Evolutionary conservation across 2,329 filamentous ascomycete species (phyloP), one percentile per base, ranked within the genome.

Genomic region (Stachybotrys elegans): DNA sequence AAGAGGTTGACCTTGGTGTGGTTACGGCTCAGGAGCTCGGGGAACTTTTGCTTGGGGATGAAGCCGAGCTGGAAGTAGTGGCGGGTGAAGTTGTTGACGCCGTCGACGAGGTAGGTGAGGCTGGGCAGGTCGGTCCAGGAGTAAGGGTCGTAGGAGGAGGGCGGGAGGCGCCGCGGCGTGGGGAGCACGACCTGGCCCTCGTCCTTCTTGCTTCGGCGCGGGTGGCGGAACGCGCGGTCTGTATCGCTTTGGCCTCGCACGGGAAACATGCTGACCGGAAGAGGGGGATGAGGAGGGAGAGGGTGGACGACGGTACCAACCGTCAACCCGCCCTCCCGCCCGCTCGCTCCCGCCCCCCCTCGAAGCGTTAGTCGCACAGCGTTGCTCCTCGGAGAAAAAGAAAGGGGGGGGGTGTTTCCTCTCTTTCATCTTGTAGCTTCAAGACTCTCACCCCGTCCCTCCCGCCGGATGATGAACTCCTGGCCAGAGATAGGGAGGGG

Each of bases 11-110:
- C 63, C n/a, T 71, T 71, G 13, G 63, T 64, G 22, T 67, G 64
- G 43, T 77, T 67, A 4, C 66, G 66, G 31, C 62, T 65, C n/a
- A 81, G 61, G 6, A 66, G 65, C 20, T 69, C 61, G 1, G 68
- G 63, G 42, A 80, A 79, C 41, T 68, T 60, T 20, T 72, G 63
- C 57, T 77, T 79, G 5, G 72, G 73, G 25, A 81, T 74, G 53
- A 81, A 81, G 20, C 78, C 74, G 6, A 81, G 69, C 57, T 81
- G 78, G 49, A 80, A 79, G 54, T 78, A 81, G 51, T 78, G 69
- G 6, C 62, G 62, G 1, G 70, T 78, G 51, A 81, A 79, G 34
- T 67, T 69, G 45, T 73, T 63, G 46, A 79, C 70, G 6, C 68
- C 74, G 40, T 79, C 75, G 20, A 79, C 62, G 42, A 79, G 66